These are phyloP conservation scores for Thymus mandschuricus DNA, from an alignment of 257 asterid genomes.

Conservation along the genomic window DNA sequence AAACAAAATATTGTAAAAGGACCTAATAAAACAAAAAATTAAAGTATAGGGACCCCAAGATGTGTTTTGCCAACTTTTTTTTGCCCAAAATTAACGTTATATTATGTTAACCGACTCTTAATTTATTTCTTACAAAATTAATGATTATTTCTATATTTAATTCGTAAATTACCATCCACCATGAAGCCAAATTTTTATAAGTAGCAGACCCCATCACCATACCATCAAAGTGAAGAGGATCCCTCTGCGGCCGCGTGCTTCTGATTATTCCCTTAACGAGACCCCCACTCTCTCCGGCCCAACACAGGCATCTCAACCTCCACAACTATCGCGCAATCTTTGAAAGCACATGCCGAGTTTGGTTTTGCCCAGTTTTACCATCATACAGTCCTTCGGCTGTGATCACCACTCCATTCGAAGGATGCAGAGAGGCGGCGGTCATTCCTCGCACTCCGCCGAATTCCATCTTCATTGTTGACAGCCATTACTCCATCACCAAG, in stretches of 20 bases:
- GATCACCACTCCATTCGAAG: constrained; percentile 27
- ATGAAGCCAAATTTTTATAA: constrained; percentile 2
- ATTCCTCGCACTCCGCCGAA: constrained; percentile 35
- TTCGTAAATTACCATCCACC: too few relatives aligned
- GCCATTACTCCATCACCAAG: neutral
- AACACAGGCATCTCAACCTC: constrained; percentile 42
- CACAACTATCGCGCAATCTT: constrained; percentile 62
- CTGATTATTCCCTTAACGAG: constrained; percentile 44
- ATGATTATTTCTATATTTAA: too few relatives aligned
- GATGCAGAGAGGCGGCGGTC: neutral
- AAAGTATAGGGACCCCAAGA: too few relatives aligned
- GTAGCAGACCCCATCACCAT: constrained; percentile 40
- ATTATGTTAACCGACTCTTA: too few relatives aligned
- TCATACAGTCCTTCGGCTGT: constrained; percentile 64
- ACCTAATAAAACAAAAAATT: too few relatives aligned
- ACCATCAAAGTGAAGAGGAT: constrained; percentile 51
- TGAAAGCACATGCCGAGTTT: constrained; percentile 55
- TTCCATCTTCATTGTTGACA: constrained; percentile 37
- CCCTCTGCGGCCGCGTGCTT: neutral
- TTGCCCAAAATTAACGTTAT: too few relatives aligned
- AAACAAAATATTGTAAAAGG: too few relatives aligned
- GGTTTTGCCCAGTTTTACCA: constrained; percentile 47
- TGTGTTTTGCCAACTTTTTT: too few relatives aligned
- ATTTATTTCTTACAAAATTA: too few relatives aligned
- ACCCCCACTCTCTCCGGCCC: constrained; percentile 3